Percentiles rank a stretch among this genome's conserved stretches.
These are phyloP conservation scores for Insectozyma bohioensis DNA, from an alignment of 1,139 yeast species.

Conservation along the genomic window DNA sequence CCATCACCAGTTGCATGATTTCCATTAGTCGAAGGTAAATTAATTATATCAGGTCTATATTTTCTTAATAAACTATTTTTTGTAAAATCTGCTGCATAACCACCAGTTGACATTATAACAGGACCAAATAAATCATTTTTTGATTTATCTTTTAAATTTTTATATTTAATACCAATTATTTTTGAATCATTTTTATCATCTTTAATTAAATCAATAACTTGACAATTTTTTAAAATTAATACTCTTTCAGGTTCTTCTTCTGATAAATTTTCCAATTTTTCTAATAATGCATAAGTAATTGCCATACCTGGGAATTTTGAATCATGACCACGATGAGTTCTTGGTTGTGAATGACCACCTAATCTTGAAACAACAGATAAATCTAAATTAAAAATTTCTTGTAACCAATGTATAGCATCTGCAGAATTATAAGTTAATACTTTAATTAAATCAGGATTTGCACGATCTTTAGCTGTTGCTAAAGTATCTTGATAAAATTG, in stretches of 20 bases:
- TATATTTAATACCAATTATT: constrained; percentile 52
- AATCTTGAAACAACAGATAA: constrained; percentile 65
- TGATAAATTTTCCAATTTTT: constrained; percentile 50
- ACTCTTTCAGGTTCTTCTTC: constrained; percentile 53
- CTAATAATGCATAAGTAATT: constrained; percentile 62
- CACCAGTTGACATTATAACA: constrained; percentile 79
- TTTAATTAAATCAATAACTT: constrained; percentile 52
- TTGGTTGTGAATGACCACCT: constrained; percentile 73
- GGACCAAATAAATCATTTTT: constrained; percentile 46
- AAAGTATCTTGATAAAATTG: constrained; percentile 66
- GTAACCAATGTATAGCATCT: constrained; percentile 72
- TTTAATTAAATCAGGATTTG: constrained; percentile 52
- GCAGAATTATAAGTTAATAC: constrained; percentile 55
- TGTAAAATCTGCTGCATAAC: constrained; percentile 64
- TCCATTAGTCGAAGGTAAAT: constrained; percentile 73
- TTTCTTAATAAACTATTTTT: constrained; percentile 49
- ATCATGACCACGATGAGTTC: constrained; percentile 73
- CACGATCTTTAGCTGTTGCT: constrained; percentile 62
- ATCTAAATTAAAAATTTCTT: constrained; percentile 57
- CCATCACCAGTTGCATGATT: constrained; percentile 79
- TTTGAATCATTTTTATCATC: constrained; percentile 23
- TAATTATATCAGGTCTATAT: constrained; percentile 61
- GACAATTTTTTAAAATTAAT: constrained; percentile 51
- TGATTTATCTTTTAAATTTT: constrained; percentile 34
- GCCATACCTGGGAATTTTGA: constrained; percentile 76